Base-by-base conservation (phyloP, 2,329 filamentous ascomycete genomes). In the Juglanconis oblonga region DNA sequence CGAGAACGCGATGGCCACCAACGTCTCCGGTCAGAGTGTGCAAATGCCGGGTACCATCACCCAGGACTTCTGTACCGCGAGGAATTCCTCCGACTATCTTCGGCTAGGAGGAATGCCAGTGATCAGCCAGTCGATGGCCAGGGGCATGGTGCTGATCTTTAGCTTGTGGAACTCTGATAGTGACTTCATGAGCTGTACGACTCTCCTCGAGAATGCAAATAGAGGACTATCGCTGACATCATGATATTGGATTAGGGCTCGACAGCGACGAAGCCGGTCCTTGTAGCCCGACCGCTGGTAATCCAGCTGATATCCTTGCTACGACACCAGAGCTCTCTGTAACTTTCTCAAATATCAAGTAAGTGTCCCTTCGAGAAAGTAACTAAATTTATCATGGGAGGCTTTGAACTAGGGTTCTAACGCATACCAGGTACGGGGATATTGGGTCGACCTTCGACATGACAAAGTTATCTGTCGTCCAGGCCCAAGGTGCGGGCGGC, bases 1-100 rank as follows among this genome's bases (percentile, higher is more conserved):
- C 65, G 69, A 73, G 57, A 77, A 78, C 69, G 66, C 71, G 58
- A 60, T 69, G 11, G 67, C 71, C 24, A 58, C 64, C 29, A 66
- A 68, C 60, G 44, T 51, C 9, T 35, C 31, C 11, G 48, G 48
- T 14, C 13, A 51, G 32, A 64, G 33, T 40, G 65, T 57, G 48
- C 63, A 44, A 56, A 61, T 38, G 62, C 62, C 29, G 51, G 61
- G 57, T 49, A 58, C 52, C n/a, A 47, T 71, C 24, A 65, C 55
- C 5, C 64, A 68, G 40, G 62, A 66, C 47, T 69, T 66, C 58
- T 66, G 66, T 59, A 17, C 49, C 9, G 55, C 55, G 14, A 58
- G 48, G 52, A 56, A 52, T n/a, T 9, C 52, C 7, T 40, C 52
- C 6, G 29, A 32, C 17, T 54, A 42, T n/a, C 52, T 54, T 45